Percentiles rank a stretch among this genome's conserved stretches.
Conservation (phyloP, 2,329 filamentous ascomycete species). For the Neonectria faginata region DNA sequence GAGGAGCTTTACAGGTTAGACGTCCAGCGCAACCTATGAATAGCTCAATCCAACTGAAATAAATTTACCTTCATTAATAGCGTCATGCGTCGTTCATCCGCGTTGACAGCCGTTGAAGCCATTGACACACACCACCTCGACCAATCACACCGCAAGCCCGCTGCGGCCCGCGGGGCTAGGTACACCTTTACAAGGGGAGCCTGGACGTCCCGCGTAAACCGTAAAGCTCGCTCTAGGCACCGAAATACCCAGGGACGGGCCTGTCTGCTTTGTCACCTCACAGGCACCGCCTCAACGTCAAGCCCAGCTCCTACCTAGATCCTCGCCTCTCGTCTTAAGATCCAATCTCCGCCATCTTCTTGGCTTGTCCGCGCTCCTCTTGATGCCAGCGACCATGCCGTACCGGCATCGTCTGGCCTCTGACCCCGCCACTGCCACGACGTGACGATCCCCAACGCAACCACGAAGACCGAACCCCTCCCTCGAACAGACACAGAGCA, state of each 20-base stretch:
- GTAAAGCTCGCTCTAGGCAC: slow-evolving; percentile 35
- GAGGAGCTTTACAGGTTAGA: not conserved
- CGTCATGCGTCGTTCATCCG: not conserved
- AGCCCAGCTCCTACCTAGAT: no score
- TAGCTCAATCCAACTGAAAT: not conserved
- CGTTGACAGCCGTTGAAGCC: not conserved
- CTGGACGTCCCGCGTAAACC: slow-evolving; percentile 11
- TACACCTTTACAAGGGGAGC: not conserved
- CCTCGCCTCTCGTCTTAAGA: not conserved
- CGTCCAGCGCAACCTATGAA: not conserved
- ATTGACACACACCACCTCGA: not conserved
- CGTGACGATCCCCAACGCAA: slow-evolving; percentile 38
- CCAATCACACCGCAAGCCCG: slow-evolving; percentile 2
- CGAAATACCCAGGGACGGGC: slow-evolving; percentile 17
- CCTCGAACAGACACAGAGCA: not conserved
- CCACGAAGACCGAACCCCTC: slow-evolving; percentile 15
- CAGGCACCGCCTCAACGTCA: slow-evolving; percentile 15
- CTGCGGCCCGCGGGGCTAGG: slow-evolving; percentile 21
- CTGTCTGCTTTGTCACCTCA: slow-evolving; percentile 13
- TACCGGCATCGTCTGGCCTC: slow-evolving; percentile 44
- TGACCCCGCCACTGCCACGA: slow-evolving; percentile 43
- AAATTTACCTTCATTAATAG: not conserved
- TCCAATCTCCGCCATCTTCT: slow-evolving; percentile 2
- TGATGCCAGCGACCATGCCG: slow-evolving; percentile 47
- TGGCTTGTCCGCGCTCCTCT: slow-evolving; percentile 12